Percentiles rank a stretch among this genome's conserved stretches.
These are phyloP conservation scores for Kickxella alabastrina DNA, from an alignment of 192 early-diverging fungal genomes.

Conservation along the genomic window DNA sequence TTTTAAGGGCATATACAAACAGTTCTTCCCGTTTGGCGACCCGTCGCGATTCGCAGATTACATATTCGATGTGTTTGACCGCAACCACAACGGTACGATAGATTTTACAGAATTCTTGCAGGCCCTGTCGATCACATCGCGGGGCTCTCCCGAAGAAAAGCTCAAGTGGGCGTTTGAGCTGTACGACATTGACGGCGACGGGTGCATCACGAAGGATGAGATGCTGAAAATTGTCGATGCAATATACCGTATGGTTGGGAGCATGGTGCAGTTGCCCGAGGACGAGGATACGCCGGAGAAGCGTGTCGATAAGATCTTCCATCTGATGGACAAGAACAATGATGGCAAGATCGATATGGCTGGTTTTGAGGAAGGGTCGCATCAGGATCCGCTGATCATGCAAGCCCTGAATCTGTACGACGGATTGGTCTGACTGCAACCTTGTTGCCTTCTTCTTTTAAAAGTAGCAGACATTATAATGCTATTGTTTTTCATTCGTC, in stretches of 20 bases:
- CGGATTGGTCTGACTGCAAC: slow-evolving; percentile 73
- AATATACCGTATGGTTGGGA: slow-evolving; percentile 92
- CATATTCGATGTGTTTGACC: slow-evolving; percentile 90
- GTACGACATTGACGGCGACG: slow-evolving; percentile 90
- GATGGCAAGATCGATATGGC: slow-evolving; percentile 78
- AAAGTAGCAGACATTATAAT: no score
- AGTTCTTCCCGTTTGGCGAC: slow-evolving; percentile 97
- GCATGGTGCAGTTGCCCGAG: slow-evolving; percentile 80
- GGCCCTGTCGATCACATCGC: slow-evolving; percentile 79
- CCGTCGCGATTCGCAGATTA: slow-evolving; percentile 83
- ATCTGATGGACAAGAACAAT: slow-evolving; percentile 84
- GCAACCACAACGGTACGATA: slow-evolving; percentile 82
- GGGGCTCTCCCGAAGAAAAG: slow-evolving; percentile 81
- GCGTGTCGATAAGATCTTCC: slow-evolving; percentile 87
- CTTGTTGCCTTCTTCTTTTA: no score
- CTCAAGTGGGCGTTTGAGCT: slow-evolving; percentile 83
- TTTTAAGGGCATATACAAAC: slow-evolving; percentile 92
- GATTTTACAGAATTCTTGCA: slow-evolving; percentile 91
- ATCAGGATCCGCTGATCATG: slow-evolving; percentile 82
- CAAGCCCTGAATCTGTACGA: slow-evolving; percentile 86
- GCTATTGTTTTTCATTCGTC: no score
- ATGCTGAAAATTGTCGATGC: slow-evolving; percentile 91
- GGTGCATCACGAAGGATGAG: slow-evolving; percentile 80
- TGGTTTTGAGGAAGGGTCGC: slow-evolving; percentile 85
- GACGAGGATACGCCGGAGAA: slow-evolving; percentile 92